These are phyloP conservation scores for Hanseniaspora lachancei DNA, from an alignment of 805 yeast species.

Conservation along the genomic window DNA sequence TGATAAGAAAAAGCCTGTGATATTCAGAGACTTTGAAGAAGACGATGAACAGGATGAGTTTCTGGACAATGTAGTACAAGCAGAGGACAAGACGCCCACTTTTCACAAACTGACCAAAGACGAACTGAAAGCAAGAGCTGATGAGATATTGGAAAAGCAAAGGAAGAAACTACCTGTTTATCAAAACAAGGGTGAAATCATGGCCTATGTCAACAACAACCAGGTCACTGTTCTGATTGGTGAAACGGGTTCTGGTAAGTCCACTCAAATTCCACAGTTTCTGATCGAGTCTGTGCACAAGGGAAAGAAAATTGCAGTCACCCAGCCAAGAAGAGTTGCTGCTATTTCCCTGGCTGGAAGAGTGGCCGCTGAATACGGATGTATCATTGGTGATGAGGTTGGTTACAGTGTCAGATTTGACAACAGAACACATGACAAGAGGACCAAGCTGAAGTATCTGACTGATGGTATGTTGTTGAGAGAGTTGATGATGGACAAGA, in stretches of 20 bases:
- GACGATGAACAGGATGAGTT: slow-evolving; percentile 21
- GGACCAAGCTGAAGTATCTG: slow-evolving; percentile 66
- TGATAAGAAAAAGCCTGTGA: slow-evolving; percentile 19
- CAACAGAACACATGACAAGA: slow-evolving; percentile 40
- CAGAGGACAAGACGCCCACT: neutral
- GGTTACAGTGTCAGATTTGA: slow-evolving; percentile 92
- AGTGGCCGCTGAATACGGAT: slow-evolving; percentile 80
- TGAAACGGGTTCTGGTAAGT: slow-evolving; percentile 96
- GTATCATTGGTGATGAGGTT: slow-evolving; percentile 61
- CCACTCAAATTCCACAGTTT: slow-evolving; percentile 92
- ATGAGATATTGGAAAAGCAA: slow-evolving; percentile 33
- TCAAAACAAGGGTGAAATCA: slow-evolving; percentile 51
- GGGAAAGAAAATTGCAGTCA: slow-evolving; percentile 55
- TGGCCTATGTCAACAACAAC: slow-evolving; percentile 39
- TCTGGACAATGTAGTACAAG: slow-evolving; percentile 15
- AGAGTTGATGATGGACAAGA: slow-evolving; percentile 68
- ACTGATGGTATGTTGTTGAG: slow-evolving; percentile 97
- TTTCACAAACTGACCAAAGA: slow-evolving; percentile 15
- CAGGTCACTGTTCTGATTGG: slow-evolving; percentile 77
- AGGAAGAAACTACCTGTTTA: slow-evolving; percentile 63
- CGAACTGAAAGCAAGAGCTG: slow-evolving; percentile 28
- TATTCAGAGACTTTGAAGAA: slow-evolving; percentile 27
- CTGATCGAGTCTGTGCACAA: slow-evolving; percentile 35
- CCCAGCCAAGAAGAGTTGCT: slow-evolving; percentile 96
- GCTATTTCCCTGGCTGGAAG: slow-evolving; percentile 88